Evolutionary conservation across 768 basidiomycete genomes (phyloP), one percentile per base, ranked within the genome.

Genomic region (Hypholoma fasciculare): DNA sequence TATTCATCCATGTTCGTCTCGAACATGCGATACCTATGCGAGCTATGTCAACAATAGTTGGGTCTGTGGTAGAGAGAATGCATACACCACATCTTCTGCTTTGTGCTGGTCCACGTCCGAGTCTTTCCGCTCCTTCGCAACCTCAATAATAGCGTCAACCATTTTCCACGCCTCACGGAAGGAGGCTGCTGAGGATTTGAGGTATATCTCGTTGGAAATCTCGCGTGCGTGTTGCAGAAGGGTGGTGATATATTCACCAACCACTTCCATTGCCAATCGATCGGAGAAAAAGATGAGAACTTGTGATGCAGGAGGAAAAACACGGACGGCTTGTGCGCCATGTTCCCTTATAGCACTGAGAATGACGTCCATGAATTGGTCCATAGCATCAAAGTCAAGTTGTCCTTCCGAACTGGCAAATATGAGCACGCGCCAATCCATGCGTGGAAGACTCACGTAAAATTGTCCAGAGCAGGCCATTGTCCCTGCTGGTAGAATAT

Each of bases 1-100:
- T 98, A 98, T 67, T 98, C 96, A 68, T 97, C 96, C 93, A 98
- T 97, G 70, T 96, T 91, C 9, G 82, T 78, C 71, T 98, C 96
- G 64, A 98, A 98, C 94, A 98, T 97, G 47, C 82, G 84, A 70
- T 93, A 96, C 12, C 94, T 96, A 56, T 9, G 8, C 11, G 9
- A 19, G 16, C 11, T 9, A 27, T 19, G 40, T 57, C 14, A 57
- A 40, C 19, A 8, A 16, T 19, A 7, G 26, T 19, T 3, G 8
- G n/a, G 11, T 14, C 8, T 17, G 12, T 19, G 14, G 49, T 14
- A 30, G 8, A 43, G 39, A 34, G 51, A 58, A 52, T 8, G 79
- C 87, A 65, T 67, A 96, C 89, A 96, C 79, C 43, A 96, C 83
- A 69, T 96, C 92, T 69, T 97, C 93, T 0, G 88, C 87, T 39